These are phyloP conservation scores for Rhynchosporium agropyri DNA, from an alignment of 2,329 filamentous ascomycete species.

Conservation along the genomic window DNA sequence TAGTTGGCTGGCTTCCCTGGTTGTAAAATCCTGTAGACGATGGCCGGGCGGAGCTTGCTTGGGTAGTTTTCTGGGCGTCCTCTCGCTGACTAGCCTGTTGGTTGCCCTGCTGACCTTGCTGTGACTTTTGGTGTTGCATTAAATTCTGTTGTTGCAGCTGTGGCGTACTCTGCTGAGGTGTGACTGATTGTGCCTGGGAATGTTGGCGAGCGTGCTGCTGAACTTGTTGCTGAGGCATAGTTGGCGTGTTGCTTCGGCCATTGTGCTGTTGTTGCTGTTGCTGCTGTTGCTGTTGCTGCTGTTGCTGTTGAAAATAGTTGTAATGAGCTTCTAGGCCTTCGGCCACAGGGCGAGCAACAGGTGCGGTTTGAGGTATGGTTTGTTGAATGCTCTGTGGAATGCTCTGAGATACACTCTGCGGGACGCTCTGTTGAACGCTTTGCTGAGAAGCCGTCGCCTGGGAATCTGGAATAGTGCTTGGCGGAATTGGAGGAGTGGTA, in stretches of 20 bases:
- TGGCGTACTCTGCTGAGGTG: conserved; percentile 20
- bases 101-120: conserved; percentile 30
- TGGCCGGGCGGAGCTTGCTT: conserved; percentile 30
- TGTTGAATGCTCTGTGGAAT: conserved; percentile 7
- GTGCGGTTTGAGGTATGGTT: conserved; percentile 17
- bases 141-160: conserved; percentile 20
- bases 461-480: conserved; percentile 40
- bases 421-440: conserved; percentile 18
- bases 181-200: conserved; percentile 15
- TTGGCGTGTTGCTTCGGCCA: conserved; percentile 22
- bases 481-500: conserved; percentile 37
- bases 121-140: conserved; percentile 28
- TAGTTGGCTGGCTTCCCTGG: conserved; percentile 32
- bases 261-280: conserved; percentile 36
- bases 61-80: conserved; percentile 34
- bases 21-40: conserved; percentile 37
- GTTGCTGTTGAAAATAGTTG: conserved; percentile 35
- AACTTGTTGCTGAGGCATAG: conserved; percentile 22
- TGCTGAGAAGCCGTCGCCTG: conserved; percentile 34
- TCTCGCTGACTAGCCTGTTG: conserved; percentile 37
- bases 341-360: conserved; percentile 38
- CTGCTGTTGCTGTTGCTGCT: conserved; percentile 35
- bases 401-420: conserved; percentile 7
- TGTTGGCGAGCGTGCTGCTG: conserved; percentile 21
- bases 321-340: conserved; percentile 43